These are phyloP conservation scores for Musa schizocarpa DNA, from an alignment of 176 grass and related monocot genomes.

Conservation along the genomic window DNA sequence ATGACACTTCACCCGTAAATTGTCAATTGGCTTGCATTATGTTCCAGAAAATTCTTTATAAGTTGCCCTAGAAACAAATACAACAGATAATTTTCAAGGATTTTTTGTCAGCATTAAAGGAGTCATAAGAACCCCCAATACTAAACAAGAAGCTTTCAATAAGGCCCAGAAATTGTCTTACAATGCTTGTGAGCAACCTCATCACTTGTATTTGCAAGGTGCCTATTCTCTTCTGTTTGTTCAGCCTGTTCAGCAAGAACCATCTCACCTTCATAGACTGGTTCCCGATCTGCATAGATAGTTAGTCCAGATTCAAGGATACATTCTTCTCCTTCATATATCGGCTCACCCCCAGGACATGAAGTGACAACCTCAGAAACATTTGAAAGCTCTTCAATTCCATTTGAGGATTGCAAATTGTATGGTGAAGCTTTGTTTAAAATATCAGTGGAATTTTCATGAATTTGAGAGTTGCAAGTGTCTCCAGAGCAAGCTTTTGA, in stretches of 20 bases:
- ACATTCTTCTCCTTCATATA: slow-evolving; percentile 95
- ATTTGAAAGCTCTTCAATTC: slow-evolving; percentile 30
- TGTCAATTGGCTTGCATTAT: slow-evolving; percentile 85
- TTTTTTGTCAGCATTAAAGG: slow-evolving; percentile 3
- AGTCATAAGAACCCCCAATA: slow-evolving; percentile 5
- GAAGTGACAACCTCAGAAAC: slow-evolving; percentile 26
- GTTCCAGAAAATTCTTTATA: slow-evolving; percentile 68
- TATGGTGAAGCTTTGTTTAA: slow-evolving; percentile 4
- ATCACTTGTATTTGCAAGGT: slow-evolving; percentile 22
- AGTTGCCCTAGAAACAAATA: slow-evolving; percentile 76
- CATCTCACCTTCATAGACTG: slow-evolving; percentile 76
- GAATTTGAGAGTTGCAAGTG: slow-evolving; percentile 19
- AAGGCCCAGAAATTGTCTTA: slow-evolving; percentile 29
- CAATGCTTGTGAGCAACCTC: slow-evolving; percentile 46
- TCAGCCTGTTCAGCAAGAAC: slow-evolving; percentile 70
- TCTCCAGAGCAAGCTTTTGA: slow-evolving; percentile 27
- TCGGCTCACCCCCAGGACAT: slow-evolving; percentile 51
- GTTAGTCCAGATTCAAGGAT: slow-evolving; percentile 38
- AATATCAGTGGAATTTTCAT: slow-evolving; percentile 22
- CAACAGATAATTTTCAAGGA: slow-evolving; percentile 1
- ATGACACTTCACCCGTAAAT: slow-evolving; percentile 61
- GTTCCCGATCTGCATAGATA: slow-evolving; percentile 49
- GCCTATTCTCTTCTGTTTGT: slow-evolving; percentile 19
- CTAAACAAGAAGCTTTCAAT: neutral
- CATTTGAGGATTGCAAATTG: slow-evolving; percentile 21